These are phyloP conservation scores for Aspergillus neotritici DNA, from an alignment of 2,329 filamentous ascomycete genomes.

Conservation along the genomic window DNA sequence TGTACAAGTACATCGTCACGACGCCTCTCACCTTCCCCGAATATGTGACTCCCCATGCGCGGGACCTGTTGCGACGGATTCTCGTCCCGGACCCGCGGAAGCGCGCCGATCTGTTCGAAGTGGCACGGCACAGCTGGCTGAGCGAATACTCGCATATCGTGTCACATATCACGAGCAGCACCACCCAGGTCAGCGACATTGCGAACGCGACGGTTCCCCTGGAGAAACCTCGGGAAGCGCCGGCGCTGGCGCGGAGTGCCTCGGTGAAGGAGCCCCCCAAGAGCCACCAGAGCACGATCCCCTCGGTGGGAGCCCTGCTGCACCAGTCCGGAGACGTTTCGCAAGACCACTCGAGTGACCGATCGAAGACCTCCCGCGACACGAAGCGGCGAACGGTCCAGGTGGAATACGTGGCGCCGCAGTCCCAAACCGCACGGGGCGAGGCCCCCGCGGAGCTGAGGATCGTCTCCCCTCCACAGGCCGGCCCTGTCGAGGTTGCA, in stretches of 20 bases:
- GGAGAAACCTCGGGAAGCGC: conserved; percentile 48
- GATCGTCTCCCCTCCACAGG: conserved; percentile 11
- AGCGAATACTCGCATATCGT: conserved; percentile 97
- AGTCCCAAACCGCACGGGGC: conserved; percentile 75
- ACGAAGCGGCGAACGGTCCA: conserved; percentile 92
- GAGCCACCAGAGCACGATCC: conserved; percentile 46
- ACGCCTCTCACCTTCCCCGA: conserved; percentile 96
- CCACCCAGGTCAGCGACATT: conserved; percentile 79
- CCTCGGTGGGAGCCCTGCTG: conserved; percentile 55
- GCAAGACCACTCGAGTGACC: conserved; percentile 56
- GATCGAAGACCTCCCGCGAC: conserved; percentile 65
- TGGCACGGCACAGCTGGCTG: conserved; percentile 95
- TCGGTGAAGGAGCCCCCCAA: conserved; percentile 87
- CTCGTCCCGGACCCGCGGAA: conserved; percentile 92
- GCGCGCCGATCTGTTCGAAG: conserved; percentile 92
- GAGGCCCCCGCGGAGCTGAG: conserved; percentile 29
- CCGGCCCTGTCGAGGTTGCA: conserved; percentile 15
- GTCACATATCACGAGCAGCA: conserved; percentile 93
- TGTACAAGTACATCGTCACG: conserved; percentile 99
- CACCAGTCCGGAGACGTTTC: conserved; percentile 73
- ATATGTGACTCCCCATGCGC: conserved; percentile 94
- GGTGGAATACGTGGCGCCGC: conserved; percentile 92
- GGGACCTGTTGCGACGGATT: conserved; percentile 86
- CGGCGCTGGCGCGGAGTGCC: conserved; percentile 71
- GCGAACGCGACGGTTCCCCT: conserved; percentile 67